Evolutionary conservation across 192 early-diverging fungal species (phyloP).

Genomic region (Irineochytrium annulatum): DNA sequence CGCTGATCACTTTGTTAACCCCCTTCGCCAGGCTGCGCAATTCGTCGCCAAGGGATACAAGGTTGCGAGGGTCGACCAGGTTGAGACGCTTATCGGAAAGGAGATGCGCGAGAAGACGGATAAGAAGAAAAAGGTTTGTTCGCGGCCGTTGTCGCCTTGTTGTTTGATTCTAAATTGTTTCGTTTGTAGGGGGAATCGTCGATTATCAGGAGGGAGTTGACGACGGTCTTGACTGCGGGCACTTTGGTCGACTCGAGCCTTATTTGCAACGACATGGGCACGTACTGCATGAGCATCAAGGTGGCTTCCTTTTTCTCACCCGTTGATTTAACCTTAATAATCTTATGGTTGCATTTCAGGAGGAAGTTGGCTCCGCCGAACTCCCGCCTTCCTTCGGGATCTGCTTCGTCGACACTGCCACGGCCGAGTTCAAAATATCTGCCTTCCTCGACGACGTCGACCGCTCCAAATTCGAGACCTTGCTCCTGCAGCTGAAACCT

Average conservation of each 20-base stretch:
- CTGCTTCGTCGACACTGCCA: constrained; percentile 93
- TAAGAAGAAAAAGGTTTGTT: constrained; percentile 30
- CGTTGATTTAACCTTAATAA: too few relatives aligned
- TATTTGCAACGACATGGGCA: constrained; percentile 83
- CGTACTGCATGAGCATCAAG: constrained; percentile 94
- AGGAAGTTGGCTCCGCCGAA: constrained; percentile 19
- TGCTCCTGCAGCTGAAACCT: constrained; percentile 89
- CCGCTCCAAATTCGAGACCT: constrained; percentile 86
- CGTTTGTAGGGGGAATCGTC: constrained; percentile 50
- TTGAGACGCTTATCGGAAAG: constrained; percentile 92
- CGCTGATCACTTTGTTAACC: neutral
- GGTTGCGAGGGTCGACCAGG: constrained; percentile 95
- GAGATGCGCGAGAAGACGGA: constrained; percentile 61
- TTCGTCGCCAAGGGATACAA: constrained; percentile 95
- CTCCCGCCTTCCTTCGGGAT: constrained; percentile 69
- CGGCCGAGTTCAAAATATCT: constrained; percentile 83
- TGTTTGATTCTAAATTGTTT: neutral
- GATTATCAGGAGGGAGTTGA: constrained; percentile 81
- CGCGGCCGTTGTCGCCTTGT: neutral
- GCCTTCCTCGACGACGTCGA: constrained; percentile 80
- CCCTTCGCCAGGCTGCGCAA: constrained; percentile 63
- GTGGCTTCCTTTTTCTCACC: too few relatives aligned
- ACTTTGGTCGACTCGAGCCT: constrained; percentile 87
- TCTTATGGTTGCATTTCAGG: neutral
- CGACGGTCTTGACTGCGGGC: constrained; percentile 81